Percentiles rank a stretch among this genome's conserved stretches.
phyloP scores from a whole-genome alignment of 2,329 filamentous ascomycete genomes.

The Penicillium sclerotigenum region DNA sequence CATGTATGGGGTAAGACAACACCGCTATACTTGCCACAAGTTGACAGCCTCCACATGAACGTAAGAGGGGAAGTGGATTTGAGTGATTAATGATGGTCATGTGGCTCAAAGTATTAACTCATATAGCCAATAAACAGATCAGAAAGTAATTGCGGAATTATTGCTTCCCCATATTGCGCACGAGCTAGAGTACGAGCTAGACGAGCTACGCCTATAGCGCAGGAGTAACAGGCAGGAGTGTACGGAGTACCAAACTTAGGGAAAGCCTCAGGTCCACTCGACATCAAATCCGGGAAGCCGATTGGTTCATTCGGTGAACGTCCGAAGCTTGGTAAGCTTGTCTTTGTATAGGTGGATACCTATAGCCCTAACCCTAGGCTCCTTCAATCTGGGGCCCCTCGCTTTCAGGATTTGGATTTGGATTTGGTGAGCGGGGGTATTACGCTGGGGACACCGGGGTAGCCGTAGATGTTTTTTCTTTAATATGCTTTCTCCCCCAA shows the following conservation, averaged over 20 bases:
- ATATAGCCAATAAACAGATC: background rate
- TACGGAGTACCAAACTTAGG: background rate
- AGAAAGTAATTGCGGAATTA: background rate
- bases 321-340: conserved; percentile 7
- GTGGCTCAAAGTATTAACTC: background rate
- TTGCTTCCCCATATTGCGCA: too few relatives aligned
- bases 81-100: background rate
- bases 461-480: too few relatives aligned
- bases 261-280: background rate
- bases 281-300: accelerated
- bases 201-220: too few relatives aligned
- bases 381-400: conserved; percentile 1
- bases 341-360: background rate
- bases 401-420: background rate
- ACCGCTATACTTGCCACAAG: background rate
- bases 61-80: background rate
- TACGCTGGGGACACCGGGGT: background rate
- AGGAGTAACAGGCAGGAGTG: too few relatives aligned
- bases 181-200: too few relatives aligned
- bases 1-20: background rate
- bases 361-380: background rate
- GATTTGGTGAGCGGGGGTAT: background rate
- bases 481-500: background rate
- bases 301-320: background rate
- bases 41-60: background rate